These are phyloP conservation scores for Solanum chmielewskii DNA, from an alignment of 257 asterid genomes.

Conservation along the genomic window DNA sequence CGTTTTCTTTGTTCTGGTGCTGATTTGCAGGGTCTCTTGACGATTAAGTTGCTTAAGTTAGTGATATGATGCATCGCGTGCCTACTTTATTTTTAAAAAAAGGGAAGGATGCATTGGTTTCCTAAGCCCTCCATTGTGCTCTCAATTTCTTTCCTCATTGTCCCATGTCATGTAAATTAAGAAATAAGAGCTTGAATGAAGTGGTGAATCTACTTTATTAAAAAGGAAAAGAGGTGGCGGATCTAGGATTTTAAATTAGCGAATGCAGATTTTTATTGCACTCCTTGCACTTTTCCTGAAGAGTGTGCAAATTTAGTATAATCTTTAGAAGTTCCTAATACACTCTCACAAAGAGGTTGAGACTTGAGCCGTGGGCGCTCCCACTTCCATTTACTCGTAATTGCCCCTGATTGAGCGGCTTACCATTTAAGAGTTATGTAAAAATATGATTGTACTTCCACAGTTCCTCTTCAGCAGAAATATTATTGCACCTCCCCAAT, in stretches of 20 bases:
- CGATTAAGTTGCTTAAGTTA: background rate
- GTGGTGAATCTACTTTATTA: background rate
- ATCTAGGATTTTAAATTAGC: background rate
- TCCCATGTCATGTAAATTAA: background rate
- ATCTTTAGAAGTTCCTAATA: background rate
- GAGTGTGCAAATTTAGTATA: background rate
- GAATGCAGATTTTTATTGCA: background rate
- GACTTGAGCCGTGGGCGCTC: background rate
- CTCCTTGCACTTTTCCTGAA: background rate
- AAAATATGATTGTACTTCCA: background rate
- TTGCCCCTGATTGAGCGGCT: background rate
- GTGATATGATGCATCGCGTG: background rate
- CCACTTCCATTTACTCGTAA: background rate
- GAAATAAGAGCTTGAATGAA: background rate
- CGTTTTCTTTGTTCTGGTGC: background rate
- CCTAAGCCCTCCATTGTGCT: background rate
- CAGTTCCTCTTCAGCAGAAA: background rate
- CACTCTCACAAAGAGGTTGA: background rate
- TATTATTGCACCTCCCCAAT: background rate
- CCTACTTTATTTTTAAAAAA: background rate
- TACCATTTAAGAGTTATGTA: background rate
- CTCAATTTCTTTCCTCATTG: background rate
- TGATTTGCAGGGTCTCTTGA: background rate
- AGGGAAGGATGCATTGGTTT: background rate
- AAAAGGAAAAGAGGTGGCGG: background rate